These are phyloP conservation scores for Colletotrichum tropicicola DNA, from an alignment of 2,329 filamentous ascomycete genomes.

Conservation along the genomic window DNA sequence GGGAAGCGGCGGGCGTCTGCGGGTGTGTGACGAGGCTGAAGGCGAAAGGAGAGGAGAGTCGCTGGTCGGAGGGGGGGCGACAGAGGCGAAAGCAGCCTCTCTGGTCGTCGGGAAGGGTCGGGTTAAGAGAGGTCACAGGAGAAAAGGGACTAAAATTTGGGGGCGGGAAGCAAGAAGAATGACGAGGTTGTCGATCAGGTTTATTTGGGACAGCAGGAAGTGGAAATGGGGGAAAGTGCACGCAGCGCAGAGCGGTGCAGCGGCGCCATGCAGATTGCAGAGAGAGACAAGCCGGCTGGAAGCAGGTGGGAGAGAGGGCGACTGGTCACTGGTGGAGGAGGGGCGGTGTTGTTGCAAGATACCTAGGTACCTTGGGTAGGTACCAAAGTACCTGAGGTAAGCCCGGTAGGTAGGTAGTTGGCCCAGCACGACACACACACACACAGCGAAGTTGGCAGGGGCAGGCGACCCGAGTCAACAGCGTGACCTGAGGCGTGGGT, in stretches of 20 bases:
- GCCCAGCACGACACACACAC: no score
- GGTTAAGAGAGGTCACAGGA: neutral
- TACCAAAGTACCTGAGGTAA: no score
- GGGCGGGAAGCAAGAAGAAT: neutral
- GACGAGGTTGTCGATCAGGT: conserved; percentile 11
- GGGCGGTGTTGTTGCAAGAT: no score
- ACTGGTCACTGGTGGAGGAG: neutral
- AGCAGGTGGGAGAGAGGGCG: neutral
- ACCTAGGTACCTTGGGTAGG: no score
- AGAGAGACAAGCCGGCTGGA: neutral
- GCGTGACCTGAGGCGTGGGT: neutral
- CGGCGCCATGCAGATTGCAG: conserved; percentile 15
- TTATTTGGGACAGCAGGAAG: neutral
- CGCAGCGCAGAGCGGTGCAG: conserved; percentile 16
- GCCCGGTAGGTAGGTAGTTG: no score
- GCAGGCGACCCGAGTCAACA: neutral
- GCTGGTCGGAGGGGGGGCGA: neutral
- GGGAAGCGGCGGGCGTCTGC: neutral
- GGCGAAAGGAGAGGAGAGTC: neutral
- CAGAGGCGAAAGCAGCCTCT: neutral
- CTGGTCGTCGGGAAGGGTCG: neutral
- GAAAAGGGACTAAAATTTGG: neutral
- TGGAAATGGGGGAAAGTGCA: conserved; percentile 7
- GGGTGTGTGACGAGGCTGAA: neutral
- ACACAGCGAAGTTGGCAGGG: no score